Percentiles rank a stretch among this genome's conserved stretches.
These are phyloP conservation scores for Delonix regia DNA, from an alignment of 306 rosid species.

Conservation along the genomic window DNA sequence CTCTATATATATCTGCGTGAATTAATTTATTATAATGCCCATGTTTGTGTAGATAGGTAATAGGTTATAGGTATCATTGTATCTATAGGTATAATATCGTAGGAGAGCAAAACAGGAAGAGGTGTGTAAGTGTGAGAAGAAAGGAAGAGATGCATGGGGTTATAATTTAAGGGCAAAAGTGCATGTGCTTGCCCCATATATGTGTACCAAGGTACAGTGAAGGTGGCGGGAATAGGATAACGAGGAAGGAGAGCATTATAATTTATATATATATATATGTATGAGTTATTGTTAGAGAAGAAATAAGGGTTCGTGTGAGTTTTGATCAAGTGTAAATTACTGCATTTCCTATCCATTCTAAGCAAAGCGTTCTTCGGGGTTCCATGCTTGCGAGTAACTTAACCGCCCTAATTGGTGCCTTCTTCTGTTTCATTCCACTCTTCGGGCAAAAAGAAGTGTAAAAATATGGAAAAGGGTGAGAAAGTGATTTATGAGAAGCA, in stretches of 20 bases:
- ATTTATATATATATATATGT: too few species aligned
- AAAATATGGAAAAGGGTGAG: constrained; percentile 33
- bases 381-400: constrained; percentile 51
- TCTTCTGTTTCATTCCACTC: constrained; percentile 12
- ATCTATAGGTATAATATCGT: constrained; percentile 16
- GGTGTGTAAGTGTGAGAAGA: neutral
- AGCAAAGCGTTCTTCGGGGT: constrained; percentile 56
- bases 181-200: neutral
- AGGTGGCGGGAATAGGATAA: constrained; percentile 15
- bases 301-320: constrained; percentile 29
- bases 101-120: constrained; percentile 23
- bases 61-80: too few species aligned
- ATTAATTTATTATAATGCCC: neutral
- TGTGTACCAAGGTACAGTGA: neutral
- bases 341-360: constrained; percentile 52
- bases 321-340: constrained; percentile 23
- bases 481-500: constrained; percentile 39
- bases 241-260: neutral
- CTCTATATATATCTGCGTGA: neutral
- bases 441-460: constrained; percentile 29
- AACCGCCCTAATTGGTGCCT: constrained; percentile 38
- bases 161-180: constrained; percentile 18
- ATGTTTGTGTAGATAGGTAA: neutral
- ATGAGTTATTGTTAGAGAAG: constrained; percentile 44
- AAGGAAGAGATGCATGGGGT: constrained; percentile 23